phyloP scores from a whole-genome alignment of 2,329 filamentous ascomycete genomes.

The Thermoascus crustaceus region DNA sequence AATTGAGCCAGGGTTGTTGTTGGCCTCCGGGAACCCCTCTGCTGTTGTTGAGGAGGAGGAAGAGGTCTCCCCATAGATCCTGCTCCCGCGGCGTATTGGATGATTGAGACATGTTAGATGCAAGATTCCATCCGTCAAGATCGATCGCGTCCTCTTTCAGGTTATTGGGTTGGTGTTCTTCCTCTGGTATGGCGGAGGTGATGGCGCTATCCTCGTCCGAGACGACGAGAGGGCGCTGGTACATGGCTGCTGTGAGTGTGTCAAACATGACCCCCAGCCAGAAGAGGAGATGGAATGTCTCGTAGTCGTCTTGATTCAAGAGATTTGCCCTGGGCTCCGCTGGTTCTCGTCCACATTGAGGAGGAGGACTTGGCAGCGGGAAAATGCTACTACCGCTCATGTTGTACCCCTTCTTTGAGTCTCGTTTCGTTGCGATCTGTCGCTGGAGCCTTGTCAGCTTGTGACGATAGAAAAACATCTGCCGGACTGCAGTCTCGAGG shows the following conservation, averaged over 20 bases:
- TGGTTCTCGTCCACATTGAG: no score
- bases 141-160: conserved; percentile 3
- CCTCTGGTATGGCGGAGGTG: conserved; percentile 7
- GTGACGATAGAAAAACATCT: conserved; percentile 26
- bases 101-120: no score
- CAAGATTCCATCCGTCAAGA: conserved; percentile 8
- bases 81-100: no score
- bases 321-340: conserved; percentile 2
- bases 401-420: background rate
- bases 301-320: conserved; percentile 29
- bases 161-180: background rate
- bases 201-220: conserved; percentile 41
- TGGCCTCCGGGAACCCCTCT: no score
- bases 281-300: conserved; percentile 47
- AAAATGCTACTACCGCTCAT: conserved; percentile 1
- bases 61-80: conserved; percentile 35
- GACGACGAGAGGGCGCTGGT: conserved; percentile 38
- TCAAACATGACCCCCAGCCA: conserved; percentile 55
- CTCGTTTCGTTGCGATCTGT: background rate
- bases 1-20: no score
- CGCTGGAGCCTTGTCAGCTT: conserved; percentile 14
- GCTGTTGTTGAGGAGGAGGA: no score
- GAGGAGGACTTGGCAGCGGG: no score
- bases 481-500: conserved; percentile 32
- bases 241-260: conserved; percentile 48